These are phyloP conservation scores for Termitomyces sp. DNA, from an alignment of 768 basidiomycete genomes.

Conservation along the genomic window DNA sequence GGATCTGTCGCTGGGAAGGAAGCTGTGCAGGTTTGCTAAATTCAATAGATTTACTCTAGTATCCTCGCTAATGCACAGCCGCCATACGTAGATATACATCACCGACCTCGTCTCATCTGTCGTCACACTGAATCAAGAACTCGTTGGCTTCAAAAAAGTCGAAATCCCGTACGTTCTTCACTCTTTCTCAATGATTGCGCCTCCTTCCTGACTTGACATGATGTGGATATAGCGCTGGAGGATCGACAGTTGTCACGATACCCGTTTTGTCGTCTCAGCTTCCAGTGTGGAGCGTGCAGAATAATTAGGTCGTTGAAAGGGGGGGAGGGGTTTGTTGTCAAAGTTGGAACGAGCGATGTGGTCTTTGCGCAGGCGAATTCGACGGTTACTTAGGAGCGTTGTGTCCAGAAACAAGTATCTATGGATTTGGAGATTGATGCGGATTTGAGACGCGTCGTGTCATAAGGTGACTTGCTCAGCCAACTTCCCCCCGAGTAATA, in stretches of 20 bases:
- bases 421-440: too few relatives aligned
- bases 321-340: conserved; percentile 52
- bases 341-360: conserved; percentile 57
- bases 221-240: conserved; percentile 35
- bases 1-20: conserved; percentile 55
- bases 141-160: conserved; percentile 62
- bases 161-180: conserved; percentile 41
- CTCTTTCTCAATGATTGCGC: too few relatives aligned
- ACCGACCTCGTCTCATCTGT: conserved; percentile 57
- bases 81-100: conserved; percentile 45
- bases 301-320: conserved; percentile 56
- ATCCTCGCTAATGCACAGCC: conserved; percentile 10
- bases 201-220: too few relatives aligned
- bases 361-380: neutral
- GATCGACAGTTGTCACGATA: conserved; percentile 42
- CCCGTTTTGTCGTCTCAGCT: conserved; percentile 41
- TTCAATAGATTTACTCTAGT: neutral
- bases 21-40: conserved; percentile 49
- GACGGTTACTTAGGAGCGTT: neutral
- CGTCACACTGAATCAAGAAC: conserved; percentile 56
- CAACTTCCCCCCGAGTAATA: too few relatives aligned
- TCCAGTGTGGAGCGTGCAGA: conserved; percentile 47
- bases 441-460: too few relatives aligned
- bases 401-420: too few relatives aligned
- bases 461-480: too few relatives aligned